Evolutionary conservation across 495 filamentous ascomycete genomes (phyloP).

Genomic region (Penicillium dipodomyicola): DNA sequence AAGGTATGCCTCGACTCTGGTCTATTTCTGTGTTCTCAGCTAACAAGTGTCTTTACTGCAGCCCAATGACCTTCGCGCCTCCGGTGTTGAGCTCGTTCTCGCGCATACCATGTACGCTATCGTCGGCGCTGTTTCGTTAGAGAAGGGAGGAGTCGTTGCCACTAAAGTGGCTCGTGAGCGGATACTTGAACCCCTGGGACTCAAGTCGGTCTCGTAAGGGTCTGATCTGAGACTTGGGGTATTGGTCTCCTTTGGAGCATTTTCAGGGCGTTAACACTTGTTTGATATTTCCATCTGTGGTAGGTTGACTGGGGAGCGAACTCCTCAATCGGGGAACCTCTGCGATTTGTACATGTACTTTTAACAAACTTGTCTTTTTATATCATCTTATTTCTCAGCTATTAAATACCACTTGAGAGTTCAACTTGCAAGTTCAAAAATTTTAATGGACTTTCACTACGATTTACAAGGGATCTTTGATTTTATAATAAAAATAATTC

Average conservation of each 20-base stretch:
- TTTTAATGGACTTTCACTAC: not conserved
- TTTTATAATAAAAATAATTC: not conserved
- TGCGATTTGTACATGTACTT: slow-evolving; percentile 34
- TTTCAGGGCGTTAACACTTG: slow-evolving; percentile 40
- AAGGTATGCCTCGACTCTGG: slow-evolving; percentile 47
- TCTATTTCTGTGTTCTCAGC: slow-evolving; percentile 1
- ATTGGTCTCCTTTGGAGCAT: slow-evolving; percentile 39
- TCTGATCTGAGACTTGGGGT: slow-evolving; percentile 14
- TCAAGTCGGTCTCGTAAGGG: slow-evolving; percentile 34
- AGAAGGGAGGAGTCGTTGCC: slow-evolving; percentile 78
- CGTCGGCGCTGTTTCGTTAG: slow-evolving; percentile 80
- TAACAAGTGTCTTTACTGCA: slow-evolving; percentile 34
- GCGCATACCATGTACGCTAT: slow-evolving; percentile 79
- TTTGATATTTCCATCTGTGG: slow-evolving; percentile 24
- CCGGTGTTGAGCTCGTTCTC: slow-evolving; percentile 70
- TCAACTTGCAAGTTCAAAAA: too few relatives aligned
- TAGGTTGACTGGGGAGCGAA: slow-evolving; percentile 11
- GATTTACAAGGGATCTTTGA: not conserved
- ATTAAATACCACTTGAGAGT: slow-evolving; percentile 14
- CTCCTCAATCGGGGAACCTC: slow-evolving; percentile 10
- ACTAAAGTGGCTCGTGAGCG: slow-evolving; percentile 70
- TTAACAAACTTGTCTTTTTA: slow-evolving; percentile 18
- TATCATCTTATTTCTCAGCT: slow-evolving; percentile 10
- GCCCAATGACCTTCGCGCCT: slow-evolving; percentile 66
- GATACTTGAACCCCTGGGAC: slow-evolving; percentile 60